A percentile compares a stretch with the other conserved stretches of the same genome.
Evolutionary conservation across 129 eudicot species (phyloP).

Genomic region (Centella asiatica): DNA sequence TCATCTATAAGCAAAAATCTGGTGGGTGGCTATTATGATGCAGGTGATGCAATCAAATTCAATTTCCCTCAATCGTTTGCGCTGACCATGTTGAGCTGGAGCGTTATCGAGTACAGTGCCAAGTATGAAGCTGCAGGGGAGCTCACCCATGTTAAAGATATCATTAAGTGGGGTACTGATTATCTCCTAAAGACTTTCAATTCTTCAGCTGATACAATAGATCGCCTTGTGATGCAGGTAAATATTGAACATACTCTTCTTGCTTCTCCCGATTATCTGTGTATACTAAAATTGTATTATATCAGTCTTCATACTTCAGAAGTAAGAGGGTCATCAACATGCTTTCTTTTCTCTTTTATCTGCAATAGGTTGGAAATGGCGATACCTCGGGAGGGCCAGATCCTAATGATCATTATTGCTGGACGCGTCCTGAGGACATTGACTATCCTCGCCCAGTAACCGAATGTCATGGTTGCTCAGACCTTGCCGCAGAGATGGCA

Average conservation of each 20-base stretch:
- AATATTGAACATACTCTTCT: neutral
- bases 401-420: conserved; percentile 85
- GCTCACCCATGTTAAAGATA: conserved; percentile 72
- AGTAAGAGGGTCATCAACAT: neutral
- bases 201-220: conserved; percentile 67
- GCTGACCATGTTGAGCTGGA: conserved; percentile 99
- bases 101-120: conserved; percentile 87
- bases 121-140: conserved; percentile 95
- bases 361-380: conserved; percentile 68
- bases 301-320: no score
- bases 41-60: conserved; percentile 94
- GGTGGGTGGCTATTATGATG: conserved; percentile 85
- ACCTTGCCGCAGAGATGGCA: conserved; percentile 97
- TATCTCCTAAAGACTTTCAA: conserved; percentile 87
- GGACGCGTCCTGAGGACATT: conserved; percentile 94
- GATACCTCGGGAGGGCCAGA: conserved; percentile 64
- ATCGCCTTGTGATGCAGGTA: conserved; percentile 71
- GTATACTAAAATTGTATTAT: no score
- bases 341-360: conserved; percentile 2
- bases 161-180: conserved; percentile 93
- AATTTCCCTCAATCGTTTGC: conserved; percentile 87
- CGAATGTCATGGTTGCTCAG: conserved; percentile 67
- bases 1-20: conserved; percentile 55
- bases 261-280: neutral
- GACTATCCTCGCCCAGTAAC: conserved; percentile 66